Conservation (phyloP, 192 early-diverging fungal species). For the Allomyces javanicus region DNA sequence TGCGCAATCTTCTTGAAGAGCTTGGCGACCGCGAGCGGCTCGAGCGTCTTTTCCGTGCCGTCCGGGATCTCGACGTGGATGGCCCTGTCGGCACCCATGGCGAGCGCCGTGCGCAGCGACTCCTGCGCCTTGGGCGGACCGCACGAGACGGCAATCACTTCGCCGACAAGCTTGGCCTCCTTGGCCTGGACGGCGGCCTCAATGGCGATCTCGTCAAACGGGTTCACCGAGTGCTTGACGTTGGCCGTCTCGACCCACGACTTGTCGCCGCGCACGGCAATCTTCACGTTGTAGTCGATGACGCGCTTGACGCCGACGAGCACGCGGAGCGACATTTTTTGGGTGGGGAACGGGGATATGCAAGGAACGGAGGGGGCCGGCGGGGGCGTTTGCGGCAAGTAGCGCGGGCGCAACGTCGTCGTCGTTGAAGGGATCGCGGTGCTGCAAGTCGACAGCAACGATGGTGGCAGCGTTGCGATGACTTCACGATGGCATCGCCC, state of each 20-base stretch:
- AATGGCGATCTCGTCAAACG: slow-evolving; percentile 98
- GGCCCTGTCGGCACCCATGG: slow-evolving; percentile 92
- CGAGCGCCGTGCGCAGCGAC: slow-evolving; percentile 82
- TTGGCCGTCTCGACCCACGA: slow-evolving; percentile 74
- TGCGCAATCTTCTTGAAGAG: slow-evolving; percentile 68
- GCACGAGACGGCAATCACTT: slow-evolving; percentile 74
- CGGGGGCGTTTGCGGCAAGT: no score
- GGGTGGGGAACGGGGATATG: not conserved
- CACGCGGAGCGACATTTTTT: slow-evolving; percentile 39
- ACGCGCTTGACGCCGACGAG: slow-evolving; percentile 92
- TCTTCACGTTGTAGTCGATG: slow-evolving; percentile 95
- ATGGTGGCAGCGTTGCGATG: no score
- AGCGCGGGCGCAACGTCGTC: slow-evolving; percentile 11
- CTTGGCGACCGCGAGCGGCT: slow-evolving; percentile 85
- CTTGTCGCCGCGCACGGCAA: slow-evolving; percentile 75
- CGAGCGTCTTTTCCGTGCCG: slow-evolving; percentile 36
- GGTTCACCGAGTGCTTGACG: slow-evolving; percentile 98
- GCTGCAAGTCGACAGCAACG: no score
- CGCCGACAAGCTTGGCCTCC: slow-evolving; percentile 24
- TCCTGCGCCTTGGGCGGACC: slow-evolving; percentile 79
- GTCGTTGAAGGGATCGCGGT: slow-evolving; percentile 38
- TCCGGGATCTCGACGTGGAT: slow-evolving; percentile 76
- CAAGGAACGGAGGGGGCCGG: not conserved
- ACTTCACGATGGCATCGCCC: no score
- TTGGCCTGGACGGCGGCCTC: slow-evolving; percentile 77